phyloP scores from a whole-genome alignment of 2,329 filamentous ascomycete genomes.

The Lasiodiplodia hormozganensis region DNA sequence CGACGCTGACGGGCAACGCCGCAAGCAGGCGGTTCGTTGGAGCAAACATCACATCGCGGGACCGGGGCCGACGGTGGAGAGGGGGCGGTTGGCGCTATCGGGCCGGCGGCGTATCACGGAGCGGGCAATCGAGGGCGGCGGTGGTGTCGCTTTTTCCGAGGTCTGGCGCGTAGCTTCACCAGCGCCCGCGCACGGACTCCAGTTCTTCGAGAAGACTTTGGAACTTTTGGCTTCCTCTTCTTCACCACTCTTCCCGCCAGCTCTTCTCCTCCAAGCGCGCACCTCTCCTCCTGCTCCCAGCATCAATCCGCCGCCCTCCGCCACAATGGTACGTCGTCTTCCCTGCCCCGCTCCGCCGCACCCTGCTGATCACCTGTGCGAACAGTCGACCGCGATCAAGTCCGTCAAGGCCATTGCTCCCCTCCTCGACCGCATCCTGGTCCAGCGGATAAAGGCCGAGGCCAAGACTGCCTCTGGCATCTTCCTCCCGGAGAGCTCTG shows the following conservation, averaged over 20 bases:
- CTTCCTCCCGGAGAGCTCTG: slow-evolving; percentile 94
- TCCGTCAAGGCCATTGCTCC: slow-evolving; percentile 94
- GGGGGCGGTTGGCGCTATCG: slow-evolving; percentile 1
- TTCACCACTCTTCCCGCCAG: slow-evolving; percentile 16
- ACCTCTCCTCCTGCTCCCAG: neutral
- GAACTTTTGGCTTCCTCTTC: slow-evolving; percentile 19
- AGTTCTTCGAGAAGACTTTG: slow-evolving; percentile 20
- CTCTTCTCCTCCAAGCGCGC: slow-evolving; percentile 5
- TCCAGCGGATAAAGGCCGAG: slow-evolving; percentile 97
- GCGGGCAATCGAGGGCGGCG: neutral
- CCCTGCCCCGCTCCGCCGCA: neutral
- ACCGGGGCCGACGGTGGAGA: neutral
- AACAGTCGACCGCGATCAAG: slow-evolving; percentile 70
- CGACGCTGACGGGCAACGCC: slow-evolving; percentile 25
- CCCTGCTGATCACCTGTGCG: slow-evolving; percentile 29
- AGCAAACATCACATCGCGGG: slow-evolving; percentile 29
- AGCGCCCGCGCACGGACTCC: slow-evolving; percentile 15
- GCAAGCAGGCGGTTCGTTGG: slow-evolving; percentile 24
- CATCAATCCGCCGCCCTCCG: neutral
- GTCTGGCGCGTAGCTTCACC: slow-evolving; percentile 20
- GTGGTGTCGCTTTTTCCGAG: slow-evolving; percentile 22
- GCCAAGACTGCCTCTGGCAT: slow-evolving; percentile 95
- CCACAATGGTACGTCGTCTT: slow-evolving; percentile 31
- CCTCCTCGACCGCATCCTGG: slow-evolving; percentile 96
- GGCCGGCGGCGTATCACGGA: slow-evolving; percentile 21